A percentile compares a stretch with the other conserved stretches of the same genome.
phyloP scores from a whole-genome alignment of 306 rosid species.

The Gastrolobium bilobum region DNA sequence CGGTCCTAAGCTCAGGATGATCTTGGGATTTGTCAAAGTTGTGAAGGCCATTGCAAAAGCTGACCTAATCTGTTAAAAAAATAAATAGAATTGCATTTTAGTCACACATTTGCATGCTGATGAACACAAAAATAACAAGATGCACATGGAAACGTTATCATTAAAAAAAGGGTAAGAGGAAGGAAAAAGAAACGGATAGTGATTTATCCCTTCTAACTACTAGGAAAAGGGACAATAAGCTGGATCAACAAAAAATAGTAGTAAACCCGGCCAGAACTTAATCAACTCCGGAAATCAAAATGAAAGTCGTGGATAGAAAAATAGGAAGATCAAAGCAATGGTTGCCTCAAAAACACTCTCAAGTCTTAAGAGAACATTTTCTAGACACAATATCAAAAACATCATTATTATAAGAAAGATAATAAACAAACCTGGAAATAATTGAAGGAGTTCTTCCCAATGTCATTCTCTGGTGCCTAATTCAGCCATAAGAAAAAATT shows the following conservation, averaged over 20 bases:
- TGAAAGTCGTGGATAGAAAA: conserved; percentile 7
- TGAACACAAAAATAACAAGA: background rate
- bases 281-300: conserved; percentile 23
- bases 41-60: conserved; percentile 90
- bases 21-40: conserved; percentile 81
- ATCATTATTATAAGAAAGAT: conserved; percentile 22
- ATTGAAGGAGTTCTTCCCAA: conserved; percentile 93
- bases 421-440: conserved; percentile 84
- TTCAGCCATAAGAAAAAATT: conserved; percentile 43
- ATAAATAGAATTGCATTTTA: background rate
- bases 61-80: conserved; percentile 74
- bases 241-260: conserved; percentile 3
- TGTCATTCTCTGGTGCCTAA: conserved; percentile 92
- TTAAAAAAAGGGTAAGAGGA: background rate
- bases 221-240: background rate
- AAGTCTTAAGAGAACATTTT: conserved; percentile 16
- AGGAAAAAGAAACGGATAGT: background rate
- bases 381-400: background rate
- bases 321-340: conserved; percentile 23
- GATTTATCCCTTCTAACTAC: conserved; percentile 23
- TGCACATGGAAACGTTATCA: background rate
- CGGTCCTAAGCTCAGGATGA: conserved; percentile 69
- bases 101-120: background rate
- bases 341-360: background rate
- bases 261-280: conserved; percentile 18